Percentiles rank a stretch among this genome's conserved stretches.
Evolutionary conservation across 1,139 yeast species (phyloP).

Genomic region (Zygosaccharomyces sapae): DNA sequence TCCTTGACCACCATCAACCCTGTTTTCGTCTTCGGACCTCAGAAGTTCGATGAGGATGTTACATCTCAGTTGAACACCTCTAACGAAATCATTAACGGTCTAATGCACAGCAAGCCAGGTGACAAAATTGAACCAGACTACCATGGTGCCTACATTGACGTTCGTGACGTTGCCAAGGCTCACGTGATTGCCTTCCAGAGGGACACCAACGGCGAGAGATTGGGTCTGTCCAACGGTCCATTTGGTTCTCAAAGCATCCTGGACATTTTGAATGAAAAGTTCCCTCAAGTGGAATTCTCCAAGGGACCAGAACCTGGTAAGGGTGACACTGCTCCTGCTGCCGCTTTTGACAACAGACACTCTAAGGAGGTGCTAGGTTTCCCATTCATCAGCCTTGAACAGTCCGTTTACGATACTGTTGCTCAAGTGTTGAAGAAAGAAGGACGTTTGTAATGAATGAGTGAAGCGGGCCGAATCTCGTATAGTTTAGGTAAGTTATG

Average conservation of each 20-base stretch:
- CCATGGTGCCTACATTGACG: conserved; percentile 41
- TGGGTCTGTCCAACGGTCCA: conserved; percentile 32
- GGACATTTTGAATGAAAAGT: conserved; percentile 34
- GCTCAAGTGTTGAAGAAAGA: conserved; percentile 38
- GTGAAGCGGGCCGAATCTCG: no score
- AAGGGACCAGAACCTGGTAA: conserved; percentile 13
- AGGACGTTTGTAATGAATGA: conserved; percentile 32
- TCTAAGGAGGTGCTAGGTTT: conserved; percentile 22
- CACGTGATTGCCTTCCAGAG: conserved; percentile 44
- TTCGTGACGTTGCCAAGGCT: conserved; percentile 50
- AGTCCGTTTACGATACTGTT: conserved; percentile 44
- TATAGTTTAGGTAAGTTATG: no score
- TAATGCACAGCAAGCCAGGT: conserved; percentile 24
- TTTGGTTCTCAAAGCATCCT: conserved; percentile 33
- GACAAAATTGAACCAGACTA: conserved; percentile 8
- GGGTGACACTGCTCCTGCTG: conserved; percentile 8
- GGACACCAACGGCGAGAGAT: conserved; percentile 32
- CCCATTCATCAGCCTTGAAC: conserved; percentile 39
- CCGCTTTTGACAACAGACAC: conserved; percentile 21
- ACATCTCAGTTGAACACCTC: conserved; percentile 37
- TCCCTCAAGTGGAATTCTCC: conserved; percentile 35
- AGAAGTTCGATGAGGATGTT: conserved; percentile 33
- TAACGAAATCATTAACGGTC: conserved; percentile 34
- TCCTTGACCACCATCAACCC: conserved; percentile 43
- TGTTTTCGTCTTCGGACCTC: conserved; percentile 44